Evolutionary conservation across 371 early-diverging fungal species (phyloP), one percentile per base, ranked within the genome.

Genomic region (Lichtheimia ramosa): DNA sequence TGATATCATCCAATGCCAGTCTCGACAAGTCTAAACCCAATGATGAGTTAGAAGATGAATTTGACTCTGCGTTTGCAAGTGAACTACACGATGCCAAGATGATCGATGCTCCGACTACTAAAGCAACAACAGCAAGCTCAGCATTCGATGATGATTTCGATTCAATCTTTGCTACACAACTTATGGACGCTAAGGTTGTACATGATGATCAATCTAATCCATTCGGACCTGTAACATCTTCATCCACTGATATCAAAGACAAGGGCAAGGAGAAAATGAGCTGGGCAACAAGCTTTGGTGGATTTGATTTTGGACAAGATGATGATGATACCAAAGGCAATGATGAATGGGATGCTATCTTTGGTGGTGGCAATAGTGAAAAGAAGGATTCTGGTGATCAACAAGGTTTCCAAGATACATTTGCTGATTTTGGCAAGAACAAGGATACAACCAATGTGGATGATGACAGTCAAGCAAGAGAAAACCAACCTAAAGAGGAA

Each of bases 321-420:
- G 24, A 43, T 18, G 21, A 13, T 40, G 50, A 50, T 52, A 43
- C 14, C 3, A 54, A 43, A 27, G 61, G 13, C 10, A 56, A 61
- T 14, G 68, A 73, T 51, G 81, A 80, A 54, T 74, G 75, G 73
- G 77, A 80, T 54, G 70, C 77, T 21, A 74, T 80, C 51, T 77
- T 80, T 62, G 75, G 81, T 7, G 57, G 73, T 18, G n/a, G 18
- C 5, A 16, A 21, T 16, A 12, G 10, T 46, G 46, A 21, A 25
- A 39, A 39, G 53, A 53, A 25, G 5, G 53, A 53, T 28, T 21
- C 20, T 34, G 34, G 10, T 34, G 41, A 34, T 34, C 34, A 34
- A 8, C 34, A 34, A 34, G 34, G 34, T 5, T 53, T 53, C 10
- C 25, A 53, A 34, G 53, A 53, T 10, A 27, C 53, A 53, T 53